Base-by-base conservation (phyloP, 2,329 filamentous ascomycete genomes). In the Pseudogymnoascus sp. region DNA sequence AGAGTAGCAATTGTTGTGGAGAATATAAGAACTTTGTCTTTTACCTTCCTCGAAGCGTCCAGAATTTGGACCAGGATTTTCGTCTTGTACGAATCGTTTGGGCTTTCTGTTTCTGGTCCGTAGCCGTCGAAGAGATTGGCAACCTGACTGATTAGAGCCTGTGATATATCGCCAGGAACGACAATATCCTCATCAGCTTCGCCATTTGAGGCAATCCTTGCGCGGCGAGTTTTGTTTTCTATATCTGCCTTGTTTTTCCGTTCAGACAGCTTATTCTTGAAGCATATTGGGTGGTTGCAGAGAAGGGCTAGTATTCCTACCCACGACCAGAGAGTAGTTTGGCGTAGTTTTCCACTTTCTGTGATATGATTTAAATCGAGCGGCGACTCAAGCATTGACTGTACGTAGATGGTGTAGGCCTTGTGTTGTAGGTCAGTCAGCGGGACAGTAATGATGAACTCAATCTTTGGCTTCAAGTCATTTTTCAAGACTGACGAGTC, bases 21-120 rank as follows among this genome's bases (percentile, higher is more conserved):
- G 69, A 97, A 97, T 0, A 96, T 76, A 0, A 97, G 79, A 1
- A 92, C 82, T 69, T 92, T 92, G 72, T 97, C 92, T 0, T 80
- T 79, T 0, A 78, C 74, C 1, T 71, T 71, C 39, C 80, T 81
- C 5, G 87, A 87, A 65, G 87, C 80, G 21, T 87, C 77, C 0
- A 96, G 73, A 59, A 97, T 93, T 52, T 80, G 74, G 45, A 84
- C 74, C n/a, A 95, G 75, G 5, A 92, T 76, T 10, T 77, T 68
- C 5, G 87, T 82, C 70, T 94, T 93, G 70, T 85, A 80, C 0
- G 91, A 95, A 39, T 59, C 21, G 66, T 62, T 74, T 59, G 62
- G 74, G 40, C 69, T 70, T 55, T 78, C 79, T 59, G 73, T 74
- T 33, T 70, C 74, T 12, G 69, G 62, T n/a, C 65, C 63, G 61